phyloP scores from a whole-genome alignment of 352 stramenopile genomes.

The Albugo laibachii region DNA sequence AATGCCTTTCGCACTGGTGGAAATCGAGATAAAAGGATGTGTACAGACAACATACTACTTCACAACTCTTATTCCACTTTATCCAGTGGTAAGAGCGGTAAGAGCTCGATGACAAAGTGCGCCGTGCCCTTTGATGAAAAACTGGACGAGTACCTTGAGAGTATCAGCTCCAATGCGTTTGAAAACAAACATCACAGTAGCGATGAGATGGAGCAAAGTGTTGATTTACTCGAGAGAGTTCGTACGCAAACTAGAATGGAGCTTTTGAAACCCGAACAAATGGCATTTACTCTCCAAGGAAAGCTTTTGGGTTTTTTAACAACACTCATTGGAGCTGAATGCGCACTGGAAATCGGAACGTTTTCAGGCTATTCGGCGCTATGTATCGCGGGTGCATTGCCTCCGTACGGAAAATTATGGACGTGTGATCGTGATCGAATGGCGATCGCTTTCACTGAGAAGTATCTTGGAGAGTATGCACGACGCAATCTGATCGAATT shows the following conservation, averaged over 20 bases:
- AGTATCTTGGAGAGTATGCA: constrained; percentile 25
- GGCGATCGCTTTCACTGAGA: constrained; percentile 23
- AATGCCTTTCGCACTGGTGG: constrained; percentile 11
- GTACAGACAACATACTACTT: background rate
- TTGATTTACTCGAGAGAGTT: constrained; percentile 17
- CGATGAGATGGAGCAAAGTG: no score
- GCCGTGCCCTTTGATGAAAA: background rate
- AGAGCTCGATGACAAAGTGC: background rate
- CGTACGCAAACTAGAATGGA: constrained; percentile 14
- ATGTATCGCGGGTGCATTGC: constrained; percentile 48
- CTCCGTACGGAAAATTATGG: constrained; percentile 12
- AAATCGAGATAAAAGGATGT: no score
- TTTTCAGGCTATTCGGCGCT: constrained; percentile 89
- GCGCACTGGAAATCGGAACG: constrained; percentile 82
- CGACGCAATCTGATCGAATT: constrained; percentile 16
- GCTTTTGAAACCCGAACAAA: constrained; percentile 30
- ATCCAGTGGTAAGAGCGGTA: background rate
- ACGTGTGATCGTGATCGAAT: constrained; percentile 38
- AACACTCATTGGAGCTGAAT: constrained; percentile 38
- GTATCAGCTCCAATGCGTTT: constrained; percentile 1
- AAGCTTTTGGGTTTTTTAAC: constrained; percentile 54
- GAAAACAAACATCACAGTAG: no score
- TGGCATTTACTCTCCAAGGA: constrained; percentile 37
- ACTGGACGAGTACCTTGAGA: constrained; percentile 11
- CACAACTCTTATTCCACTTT: background rate